Base-by-base conservation (phyloP, 2,329 filamentous ascomycete species). In the Coniella vitis region DNA sequence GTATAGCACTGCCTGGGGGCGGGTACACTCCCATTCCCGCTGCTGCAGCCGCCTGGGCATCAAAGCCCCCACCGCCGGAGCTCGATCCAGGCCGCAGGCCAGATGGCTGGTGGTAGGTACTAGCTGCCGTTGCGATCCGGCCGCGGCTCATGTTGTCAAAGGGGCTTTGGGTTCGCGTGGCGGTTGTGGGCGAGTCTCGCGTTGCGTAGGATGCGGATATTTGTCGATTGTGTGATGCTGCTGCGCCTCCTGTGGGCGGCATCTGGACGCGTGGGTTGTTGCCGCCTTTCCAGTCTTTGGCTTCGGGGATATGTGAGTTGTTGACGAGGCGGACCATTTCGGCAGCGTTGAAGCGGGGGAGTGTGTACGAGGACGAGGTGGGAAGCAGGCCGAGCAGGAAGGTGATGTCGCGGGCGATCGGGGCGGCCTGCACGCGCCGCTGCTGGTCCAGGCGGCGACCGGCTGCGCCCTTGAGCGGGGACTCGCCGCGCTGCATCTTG, bases 401-500 rank as follows among this genome's bases (percentile, higher is more conserved):
- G 0, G 74, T 79, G 37, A 82, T 76, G 53, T 81, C 78, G 36
- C 87, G 81, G 22, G 91, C 88, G 34, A 96, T 75, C 1, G 87
- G 82, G 3, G 84, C 76, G 12, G 72, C 70, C 55, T 78, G 78
- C 57, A 76, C 81, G 4, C 82, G 74, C 45, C 81, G 77, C 62
- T 88, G 83, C 62, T 93, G 86, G 59, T 93, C 88, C 19, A 94
- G 74, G 32, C 90, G 84, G 48, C 90, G 84, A 21, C 89, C 88
- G 34, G 91, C 89, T 1, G 88, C 87, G 13, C 89, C 89, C 64
- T 97, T 98, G 34, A 97, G 75, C 0, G 94, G 93, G 4, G 91
- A 97, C 49, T 87, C 90, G n/a, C 86, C 90, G 38, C 94, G 83
- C 42, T 84, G 79, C 45, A 96, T 77, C 65, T 97, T 96, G 57